A percentile compares a stretch with the other conserved stretches of the same genome.
Conservation (phyloP, 441 rosid genomes). For the Geranium incanum region DNA sequence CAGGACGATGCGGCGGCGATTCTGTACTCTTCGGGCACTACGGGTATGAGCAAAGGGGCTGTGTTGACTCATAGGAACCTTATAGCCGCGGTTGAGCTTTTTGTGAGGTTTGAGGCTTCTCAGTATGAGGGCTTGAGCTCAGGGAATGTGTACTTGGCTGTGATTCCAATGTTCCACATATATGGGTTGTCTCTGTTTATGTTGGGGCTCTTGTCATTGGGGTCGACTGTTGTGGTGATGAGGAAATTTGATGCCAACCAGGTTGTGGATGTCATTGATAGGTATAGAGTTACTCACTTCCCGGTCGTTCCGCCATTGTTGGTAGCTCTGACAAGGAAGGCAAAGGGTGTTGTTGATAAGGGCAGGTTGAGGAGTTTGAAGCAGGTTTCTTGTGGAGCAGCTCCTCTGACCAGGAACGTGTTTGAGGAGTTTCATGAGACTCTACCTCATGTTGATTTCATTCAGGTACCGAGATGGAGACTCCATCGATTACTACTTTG, state of each 20-base stretch:
- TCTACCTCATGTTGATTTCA: constrained; percentile 64
- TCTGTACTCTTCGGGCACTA: constrained; percentile 48
- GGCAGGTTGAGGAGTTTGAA: constrained; percentile 54
- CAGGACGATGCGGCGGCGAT: neutral
- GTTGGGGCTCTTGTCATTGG: constrained; percentile 54
- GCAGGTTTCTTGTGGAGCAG: constrained; percentile 83
- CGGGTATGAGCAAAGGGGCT: constrained; percentile 76
- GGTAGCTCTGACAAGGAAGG: constrained; percentile 39
- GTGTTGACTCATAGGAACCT: constrained; percentile 63
- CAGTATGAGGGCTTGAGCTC: constrained; percentile 44
- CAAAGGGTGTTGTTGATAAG: constrained; percentile 29
- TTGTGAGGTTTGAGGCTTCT: constrained; percentile 73
- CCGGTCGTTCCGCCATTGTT: constrained; percentile 74
- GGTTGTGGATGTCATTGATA: constrained; percentile 40
- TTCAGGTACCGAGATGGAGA: constrained; percentile 46
- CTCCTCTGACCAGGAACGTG: constrained; percentile 43
- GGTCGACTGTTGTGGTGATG: constrained; percentile 64
- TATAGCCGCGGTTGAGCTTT: constrained; percentile 60
- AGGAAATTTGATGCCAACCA: constrained; percentile 48
- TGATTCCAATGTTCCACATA: constrained; percentile 71
- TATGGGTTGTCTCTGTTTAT: constrained; percentile 71
- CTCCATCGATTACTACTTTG: neutral
- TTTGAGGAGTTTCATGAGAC: constrained; percentile 48
- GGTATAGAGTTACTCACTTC: constrained; percentile 58
- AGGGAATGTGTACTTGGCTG: constrained; percentile 57